Conservation (phyloP, 805 yeast species). For the Zygosaccharomyces siamensis region DNA sequence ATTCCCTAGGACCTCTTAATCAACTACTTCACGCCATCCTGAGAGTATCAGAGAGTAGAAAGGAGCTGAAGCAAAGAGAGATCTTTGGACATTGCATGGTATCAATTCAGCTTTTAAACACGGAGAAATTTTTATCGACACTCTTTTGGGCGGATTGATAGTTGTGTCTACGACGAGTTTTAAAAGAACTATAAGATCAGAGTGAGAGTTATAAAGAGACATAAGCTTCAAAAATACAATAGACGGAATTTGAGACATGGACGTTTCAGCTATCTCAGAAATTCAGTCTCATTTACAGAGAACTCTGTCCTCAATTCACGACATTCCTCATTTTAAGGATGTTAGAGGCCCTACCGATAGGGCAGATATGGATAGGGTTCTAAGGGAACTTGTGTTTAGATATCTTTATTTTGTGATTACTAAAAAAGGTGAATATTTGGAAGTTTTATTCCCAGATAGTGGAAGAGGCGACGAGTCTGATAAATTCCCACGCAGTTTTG, state of each 20-base stretch:
- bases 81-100: constrained; percentile 2
- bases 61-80: not conserved
- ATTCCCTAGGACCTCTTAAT: not conserved
- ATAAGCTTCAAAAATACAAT: not conserved
- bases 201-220: not conserved
- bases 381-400: constrained; percentile 25
- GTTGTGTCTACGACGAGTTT: constrained; percentile 2
- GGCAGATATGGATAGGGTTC: constrained; percentile 25
- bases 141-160: constrained; percentile 4
- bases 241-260: not conserved
- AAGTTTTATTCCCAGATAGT: constrained; percentile 35
- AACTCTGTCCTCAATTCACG: constrained; percentile 22
- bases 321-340: constrained; percentile 16
- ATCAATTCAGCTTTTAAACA: constrained; percentile 1
- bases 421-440: constrained; percentile 38
- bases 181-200: not conserved
- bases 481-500: constrained; percentile 18
- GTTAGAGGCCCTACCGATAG: constrained; percentile 30
- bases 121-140: not conserved
- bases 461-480: constrained; percentile 10
- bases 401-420: constrained; percentile 35
- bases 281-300: constrained; percentile 14
- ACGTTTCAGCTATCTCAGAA: constrained; percentile 2
- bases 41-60: not conserved
- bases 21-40: not conserved